Percentiles rank a stretch among this genome's conserved stretches.
Evolutionary conservation across 1,284 basidiomycete genomes (phyloP).

Genomic region (Pseudozyma flocculosa): DNA sequence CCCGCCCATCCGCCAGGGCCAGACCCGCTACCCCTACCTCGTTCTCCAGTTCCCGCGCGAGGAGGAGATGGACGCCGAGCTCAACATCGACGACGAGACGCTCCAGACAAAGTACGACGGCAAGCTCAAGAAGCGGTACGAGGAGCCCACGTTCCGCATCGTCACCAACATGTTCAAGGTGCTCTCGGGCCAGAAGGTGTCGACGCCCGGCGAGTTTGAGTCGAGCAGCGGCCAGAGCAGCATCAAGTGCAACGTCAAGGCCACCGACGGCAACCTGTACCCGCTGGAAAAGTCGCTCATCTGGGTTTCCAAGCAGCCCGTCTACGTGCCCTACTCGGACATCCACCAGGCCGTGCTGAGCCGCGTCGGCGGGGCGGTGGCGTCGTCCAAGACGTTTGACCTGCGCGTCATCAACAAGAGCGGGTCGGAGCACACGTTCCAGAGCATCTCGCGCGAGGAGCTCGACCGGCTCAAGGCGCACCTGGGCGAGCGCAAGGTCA

Average conservation of each 20-base stretch:
- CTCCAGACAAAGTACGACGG: slow-evolving; percentile 66
- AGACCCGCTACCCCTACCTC: slow-evolving; percentile 94
- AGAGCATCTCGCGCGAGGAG: slow-evolving; percentile 93
- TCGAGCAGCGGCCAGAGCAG: slow-evolving; percentile 63
- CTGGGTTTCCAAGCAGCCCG: slow-evolving; percentile 95
- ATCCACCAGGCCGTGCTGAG: slow-evolving; percentile 91
- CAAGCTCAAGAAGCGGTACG: slow-evolving; percentile 84
- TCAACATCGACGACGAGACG: slow-evolving; percentile 77
- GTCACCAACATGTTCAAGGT: slow-evolving; percentile 92
- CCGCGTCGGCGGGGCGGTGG: slow-evolving; percentile 83
- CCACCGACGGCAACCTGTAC: slow-evolving; percentile 94
- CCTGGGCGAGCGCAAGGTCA: slow-evolving; percentile 84
- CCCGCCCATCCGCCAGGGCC: slow-evolving; percentile 94
- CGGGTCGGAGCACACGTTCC: slow-evolving; percentile 70
- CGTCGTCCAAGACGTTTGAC: slow-evolving; percentile 90
- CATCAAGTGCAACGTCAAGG: slow-evolving; percentile 96
- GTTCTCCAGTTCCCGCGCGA: slow-evolving; percentile 97
- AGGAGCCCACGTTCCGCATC: slow-evolving; percentile 90
- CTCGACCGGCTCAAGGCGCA: slow-evolving; percentile 82
- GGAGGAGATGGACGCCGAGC: slow-evolving; percentile 92
- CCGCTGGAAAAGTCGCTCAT: slow-evolving; percentile 96
- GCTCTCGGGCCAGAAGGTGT: slow-evolving; percentile 86
- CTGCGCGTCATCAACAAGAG: slow-evolving; percentile 82
- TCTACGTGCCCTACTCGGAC: slow-evolving; percentile 85
- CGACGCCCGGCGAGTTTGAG: slow-evolving; percentile 61